Percentiles rank a stretch among this genome's conserved stretches.
phyloP scores from a whole-genome alignment of 2,329 filamentous ascomycete genomes.

The Pseudocercospora fijiensis region DNA sequence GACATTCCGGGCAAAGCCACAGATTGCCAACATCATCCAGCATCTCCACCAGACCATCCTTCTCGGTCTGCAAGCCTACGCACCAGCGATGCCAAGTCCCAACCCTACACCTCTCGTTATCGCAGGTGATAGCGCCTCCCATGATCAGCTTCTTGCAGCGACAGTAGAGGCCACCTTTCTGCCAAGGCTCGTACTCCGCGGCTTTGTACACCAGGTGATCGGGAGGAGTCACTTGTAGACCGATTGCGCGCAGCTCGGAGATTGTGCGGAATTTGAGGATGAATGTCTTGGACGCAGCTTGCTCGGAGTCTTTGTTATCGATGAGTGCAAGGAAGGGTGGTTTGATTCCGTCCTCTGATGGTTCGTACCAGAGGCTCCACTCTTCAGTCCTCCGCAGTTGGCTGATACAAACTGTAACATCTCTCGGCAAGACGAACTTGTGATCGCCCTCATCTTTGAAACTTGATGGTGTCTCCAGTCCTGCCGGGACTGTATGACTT shows the following conservation, averaged over 20 bases:
- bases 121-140: not conserved
- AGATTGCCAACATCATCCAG: not conserved
- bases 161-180: not conserved
- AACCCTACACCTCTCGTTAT: not conserved
- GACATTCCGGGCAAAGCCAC: not conserved
- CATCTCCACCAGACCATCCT: not conserved
- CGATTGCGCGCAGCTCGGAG: not conserved
- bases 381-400: not conserved
- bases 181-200: not conserved
- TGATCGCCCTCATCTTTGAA: not conserved
- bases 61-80: not conserved
- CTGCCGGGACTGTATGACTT: not conserved
- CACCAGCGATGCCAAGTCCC: slow-evolving; percentile 1
- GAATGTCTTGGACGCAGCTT: not conserved
- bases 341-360: not conserved
- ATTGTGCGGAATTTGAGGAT: slow-evolving; percentile 2
- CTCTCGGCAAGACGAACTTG: not conserved
- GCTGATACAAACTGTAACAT: not conserved
- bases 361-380: not conserved
- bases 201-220: not conserved
- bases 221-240: not conserved
- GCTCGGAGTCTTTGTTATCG: not conserved
- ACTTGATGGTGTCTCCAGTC: not conserved
- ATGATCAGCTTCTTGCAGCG: not conserved
- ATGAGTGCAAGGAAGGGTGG: not conserved